Base-by-base conservation (phyloP, 2,329 filamentous ascomycete species). In the Mycosphaerella sp. region DNA sequence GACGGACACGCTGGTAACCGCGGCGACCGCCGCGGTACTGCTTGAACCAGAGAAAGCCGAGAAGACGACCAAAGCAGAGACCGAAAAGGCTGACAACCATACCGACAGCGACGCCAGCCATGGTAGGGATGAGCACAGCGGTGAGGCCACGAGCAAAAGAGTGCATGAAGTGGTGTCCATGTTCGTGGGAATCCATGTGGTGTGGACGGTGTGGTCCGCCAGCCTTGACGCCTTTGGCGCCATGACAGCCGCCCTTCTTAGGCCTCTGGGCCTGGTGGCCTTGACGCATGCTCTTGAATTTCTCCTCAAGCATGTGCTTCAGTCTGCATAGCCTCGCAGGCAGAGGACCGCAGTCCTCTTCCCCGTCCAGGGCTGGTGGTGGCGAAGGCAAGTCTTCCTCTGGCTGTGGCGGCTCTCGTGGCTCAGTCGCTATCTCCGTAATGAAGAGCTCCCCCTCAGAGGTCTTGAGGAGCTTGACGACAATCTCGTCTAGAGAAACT, bases 101-200 rank as follows among this genome's bases (percentile, higher is more conserved):
- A 63, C 85, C 86, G 40, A 83, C 82, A 18, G 81, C 75, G 57
- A 88, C 76, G 52, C 86, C 86, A 57, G 87, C 76, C 46, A 85
- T 70, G 47, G 87, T 74, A 1, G 86, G 85, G 35, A 88, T 73
- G 42, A 88, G 66, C 40, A 89, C 76, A 55, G 84, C 80, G 34
- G 80, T 73, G 56, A 78, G 73, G 44, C 85, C 73, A 60, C 78
- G 78, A 62, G 75, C 73, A 50, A 68, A 64, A 17, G 57, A 54
- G 54, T 73, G 70, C 47, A 71, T 66, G 70, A 78, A 77, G 43
- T 66, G 62, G 48, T 67, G 66, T 43, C 67, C 64, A 25, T 50
- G 48, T 34, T 56, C 55, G 45, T 61, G 60, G 32, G 55, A 54
- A 49, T 47, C 28, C 46, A 55, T 54, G 51, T 64, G 51, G 54